These are phyloP conservation scores for Akanthomyces uredinophilus DNA, from an alignment of 2,329 filamentous ascomycete species.

Conservation along the genomic window DNA sequence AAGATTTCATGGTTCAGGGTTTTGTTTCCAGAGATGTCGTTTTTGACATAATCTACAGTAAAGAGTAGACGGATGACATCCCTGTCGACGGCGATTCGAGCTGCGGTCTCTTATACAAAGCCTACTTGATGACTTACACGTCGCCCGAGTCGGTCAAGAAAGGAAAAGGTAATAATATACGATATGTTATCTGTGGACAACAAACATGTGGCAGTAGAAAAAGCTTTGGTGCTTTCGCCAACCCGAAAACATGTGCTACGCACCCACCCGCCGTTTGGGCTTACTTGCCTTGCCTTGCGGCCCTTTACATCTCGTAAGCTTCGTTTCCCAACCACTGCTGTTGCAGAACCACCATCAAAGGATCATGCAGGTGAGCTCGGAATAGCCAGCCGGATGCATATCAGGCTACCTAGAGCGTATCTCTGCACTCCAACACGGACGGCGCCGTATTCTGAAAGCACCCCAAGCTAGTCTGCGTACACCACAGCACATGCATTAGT, in stretches of 20 bases:
- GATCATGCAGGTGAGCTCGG: not conserved
- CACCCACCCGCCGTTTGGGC: not conserved
- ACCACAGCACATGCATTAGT: not conserved
- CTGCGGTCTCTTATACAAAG: not conserved
- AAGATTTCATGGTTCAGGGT: not conserved
- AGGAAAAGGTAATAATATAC: not conserved
- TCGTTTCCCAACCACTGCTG: not conserved
- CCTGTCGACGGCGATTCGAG: not conserved
- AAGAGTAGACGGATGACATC: not conserved
- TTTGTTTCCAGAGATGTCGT: too few relatives aligned
- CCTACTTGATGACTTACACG: too few relatives aligned
- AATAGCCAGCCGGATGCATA: not conserved
- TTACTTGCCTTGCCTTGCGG: not conserved
- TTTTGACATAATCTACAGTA: too few relatives aligned
- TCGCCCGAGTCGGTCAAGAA: not conserved
- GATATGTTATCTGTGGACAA: not conserved
- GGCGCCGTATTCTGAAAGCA: not conserved
- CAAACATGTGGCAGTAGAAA: too few relatives aligned
- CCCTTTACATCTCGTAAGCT: not conserved
- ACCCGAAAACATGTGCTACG: not conserved
- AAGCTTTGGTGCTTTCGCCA: not conserved
- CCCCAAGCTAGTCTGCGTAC: not conserved
- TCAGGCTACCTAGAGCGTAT: not conserved
- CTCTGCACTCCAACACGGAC: too few relatives aligned
- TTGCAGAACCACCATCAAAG: not conserved